Conservation (phyloP, 352 stramenopile genomes). For the Pythium insidiosum region DNA sequence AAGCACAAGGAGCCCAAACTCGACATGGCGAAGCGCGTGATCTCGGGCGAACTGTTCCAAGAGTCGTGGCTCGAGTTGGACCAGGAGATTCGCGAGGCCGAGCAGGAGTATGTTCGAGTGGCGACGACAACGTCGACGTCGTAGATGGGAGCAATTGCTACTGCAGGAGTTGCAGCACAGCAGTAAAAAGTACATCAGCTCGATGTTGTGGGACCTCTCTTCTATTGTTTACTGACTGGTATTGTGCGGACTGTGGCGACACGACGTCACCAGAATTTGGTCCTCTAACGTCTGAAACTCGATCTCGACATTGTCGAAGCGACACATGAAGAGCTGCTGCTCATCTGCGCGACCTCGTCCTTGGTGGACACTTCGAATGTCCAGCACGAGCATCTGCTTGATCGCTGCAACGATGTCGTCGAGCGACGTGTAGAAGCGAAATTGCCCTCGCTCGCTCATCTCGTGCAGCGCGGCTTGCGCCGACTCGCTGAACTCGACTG, state of each 20-base stretch:
- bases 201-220: no score
- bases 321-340: conserved; percentile 58
- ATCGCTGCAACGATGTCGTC: conserved; percentile 52
- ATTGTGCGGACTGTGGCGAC: no score
- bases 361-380: conserved; percentile 80
- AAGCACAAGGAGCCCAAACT: conserved; percentile 99
- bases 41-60: conserved; percentile 95
- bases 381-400: conserved; percentile 72
- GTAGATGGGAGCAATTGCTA: neutral
- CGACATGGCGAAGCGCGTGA: conserved; percentile 98
- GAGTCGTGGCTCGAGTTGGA: conserved; percentile 99
- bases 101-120: conserved; percentile 16
- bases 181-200: no score
- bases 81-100: conserved; percentile 89
- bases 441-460: conserved; percentile 29
- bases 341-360: conserved; percentile 44
- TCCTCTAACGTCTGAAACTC: conserved; percentile 67
- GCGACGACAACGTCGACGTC: neutral
- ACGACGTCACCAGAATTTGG: conserved; percentile 54
- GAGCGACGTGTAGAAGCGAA: conserved; percentile 56
- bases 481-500: conserved; percentile 33
- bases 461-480: conserved; percentile 22
- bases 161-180: no score
- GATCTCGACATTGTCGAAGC: conserved; percentile 69
- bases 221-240: no score